Evolutionary conservation across 2,329 filamentous ascomycete species (phyloP), one percentile per base, ranked within the genome.

Genomic region (Aspergillus intermedius): DNA sequence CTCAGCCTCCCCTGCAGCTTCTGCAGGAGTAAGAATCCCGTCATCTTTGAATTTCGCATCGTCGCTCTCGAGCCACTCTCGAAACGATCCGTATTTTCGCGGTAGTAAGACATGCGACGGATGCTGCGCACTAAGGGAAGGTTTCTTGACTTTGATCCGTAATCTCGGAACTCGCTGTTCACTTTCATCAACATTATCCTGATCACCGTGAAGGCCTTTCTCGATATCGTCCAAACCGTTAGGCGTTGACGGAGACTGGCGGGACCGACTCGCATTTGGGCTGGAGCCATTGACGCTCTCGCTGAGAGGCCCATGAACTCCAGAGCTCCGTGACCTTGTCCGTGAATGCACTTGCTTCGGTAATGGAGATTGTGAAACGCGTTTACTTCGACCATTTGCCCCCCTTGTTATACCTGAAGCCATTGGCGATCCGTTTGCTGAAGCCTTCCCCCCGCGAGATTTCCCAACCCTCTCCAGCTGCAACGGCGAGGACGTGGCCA

Each of bases 1-100:
- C 13, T 71, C 70, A 1, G 88, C 90, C 67, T 96, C 90, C 46
- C 78, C 77, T 41, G 72, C 64, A 2, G 84, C 83, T 60, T 80
- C 76, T 46, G 85, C 81, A 9, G 82, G 74, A 1, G 82, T 84
- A 39, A 67, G 47, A 12, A 68, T 53, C 25, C 72, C 67, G 41
- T 73, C 70, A 10, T 72, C 73, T 28, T 72, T 67, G 30, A 74
- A 63, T 25, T 70, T 69, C 21, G 60, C 50, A 53, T 76, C 75
- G 51, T 79, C 76, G 40, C 72, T 67, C 49, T 77, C 70, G n/a
- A 81, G 55, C 87, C 88, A 79, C 78, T 87, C 72, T 78, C 81
- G 65, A 56, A 82, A 79, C 0, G 77, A 77, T n/a, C 66, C 54
- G 55, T 73, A 74, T 55, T 74, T 74, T 34, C 69, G 70, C 35